A percentile compares a stretch with the other conserved stretches of the same genome.
Evolutionary conservation across 306 rosid species (phyloP).

Genomic region (Cyclanthera cordifolia): DNA sequence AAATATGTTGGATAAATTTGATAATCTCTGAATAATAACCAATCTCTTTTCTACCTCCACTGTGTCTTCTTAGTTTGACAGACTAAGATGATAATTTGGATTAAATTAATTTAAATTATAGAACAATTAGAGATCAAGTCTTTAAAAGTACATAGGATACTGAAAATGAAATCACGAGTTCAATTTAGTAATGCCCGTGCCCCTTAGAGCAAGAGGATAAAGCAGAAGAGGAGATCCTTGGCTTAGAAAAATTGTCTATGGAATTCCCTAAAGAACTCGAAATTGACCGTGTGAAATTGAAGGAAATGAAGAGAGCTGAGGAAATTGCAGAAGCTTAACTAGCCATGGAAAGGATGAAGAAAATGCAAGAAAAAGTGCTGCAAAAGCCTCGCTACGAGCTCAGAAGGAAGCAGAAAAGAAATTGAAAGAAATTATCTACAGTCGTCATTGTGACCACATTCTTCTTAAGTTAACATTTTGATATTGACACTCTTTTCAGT

Average conservation of each 20-base stretch:
- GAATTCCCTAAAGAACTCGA: constrained; percentile 37
- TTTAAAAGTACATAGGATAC: not conserved
- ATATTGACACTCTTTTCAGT: not conserved
- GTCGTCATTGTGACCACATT: not conserved
- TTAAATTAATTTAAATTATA: not conserved
- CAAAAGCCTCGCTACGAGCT: constrained; percentile 59
- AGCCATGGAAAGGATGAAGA: constrained; percentile 85
- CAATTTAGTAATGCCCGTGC: not conserved
- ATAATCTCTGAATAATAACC: not conserved
- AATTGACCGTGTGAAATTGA: constrained; percentile 51
- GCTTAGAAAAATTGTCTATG: constrained; percentile 31
- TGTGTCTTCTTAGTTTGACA: constrained; percentile 4
- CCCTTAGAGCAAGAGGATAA: constrained; percentile 22
- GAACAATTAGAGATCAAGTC: not conserved
- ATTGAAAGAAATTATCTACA: constrained; percentile 41
- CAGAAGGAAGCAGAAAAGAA: constrained; percentile 93
- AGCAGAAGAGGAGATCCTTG: constrained; percentile 37
- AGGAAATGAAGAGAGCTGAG: constrained; percentile 78
- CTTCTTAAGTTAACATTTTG: not conserved
- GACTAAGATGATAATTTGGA: not conserved
- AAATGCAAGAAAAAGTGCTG: constrained; percentile 70
- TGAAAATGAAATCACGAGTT: not conserved
- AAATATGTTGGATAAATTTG: not conserved
- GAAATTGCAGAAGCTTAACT: constrained; percentile 69
- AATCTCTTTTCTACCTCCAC: not conserved